Base-by-base conservation (phyloP, 345 rosid species). In the Euclidium syriacum region DNA sequence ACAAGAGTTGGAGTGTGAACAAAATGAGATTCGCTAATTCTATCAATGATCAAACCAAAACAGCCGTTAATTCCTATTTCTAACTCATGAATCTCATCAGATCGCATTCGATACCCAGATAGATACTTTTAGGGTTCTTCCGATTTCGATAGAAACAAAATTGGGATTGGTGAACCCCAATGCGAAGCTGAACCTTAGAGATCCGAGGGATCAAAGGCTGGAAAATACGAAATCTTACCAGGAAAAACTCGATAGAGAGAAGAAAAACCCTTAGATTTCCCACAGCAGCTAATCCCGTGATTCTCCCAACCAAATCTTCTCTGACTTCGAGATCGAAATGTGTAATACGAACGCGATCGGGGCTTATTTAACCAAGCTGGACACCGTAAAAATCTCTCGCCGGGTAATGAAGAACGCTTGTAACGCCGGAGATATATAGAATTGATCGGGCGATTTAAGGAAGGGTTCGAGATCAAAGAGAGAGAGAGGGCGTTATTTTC, bases 401-500 rank as follows among this genome's bases (percentile, higher is more conserved):
- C 74, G 64, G 64, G 51, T 25, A 29, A 62, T 35, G 61, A 44
- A 47, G 38, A 54, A 44, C 24, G 36, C 24, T 52, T 50, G 50
- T 27, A 59, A 30, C 38, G 75, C 39, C 58, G 63, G 74, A 55
- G 64, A 22, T 14, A 8, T 39, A 69, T 14, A 8, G 47, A 69
- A 26, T 20, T 52, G 62, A 54, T 53, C 42, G 68, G 51, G 43
- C 30, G 58, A 63, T 55, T 48, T 19, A 48, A 29, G 42, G 56
- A 55, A 6, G 47, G 24, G 19, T 14, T 36, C 7, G 65, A 50
- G 65, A 67, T 57, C 65, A 60, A 70, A 70, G 73, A 59, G 64
- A 51, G 46, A 40, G 43, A 30, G 19, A 60, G 74, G 83, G 60
- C 80, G 90, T 73, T 76, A 67, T 68, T 81, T 86, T 85, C 83